Conservation (phyloP, 2,329 filamentous ascomycete genomes). For the Colletotrichum sp. region DNA sequence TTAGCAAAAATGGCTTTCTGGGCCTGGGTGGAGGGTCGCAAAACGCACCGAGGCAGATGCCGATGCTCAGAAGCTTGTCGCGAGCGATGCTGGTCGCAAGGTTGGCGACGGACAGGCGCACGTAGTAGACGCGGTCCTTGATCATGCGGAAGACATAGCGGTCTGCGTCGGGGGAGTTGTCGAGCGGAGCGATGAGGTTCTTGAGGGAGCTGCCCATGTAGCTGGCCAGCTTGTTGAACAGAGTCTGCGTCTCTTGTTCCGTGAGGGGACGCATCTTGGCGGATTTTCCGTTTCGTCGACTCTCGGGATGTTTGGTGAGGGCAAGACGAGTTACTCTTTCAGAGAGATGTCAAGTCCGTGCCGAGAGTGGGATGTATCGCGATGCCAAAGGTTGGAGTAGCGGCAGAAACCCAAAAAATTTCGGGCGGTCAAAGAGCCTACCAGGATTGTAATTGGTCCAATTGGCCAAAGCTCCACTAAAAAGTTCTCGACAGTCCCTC, state of each 20-base stretch:
- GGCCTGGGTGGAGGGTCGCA: background rate
- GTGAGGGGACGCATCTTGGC: conserved; percentile 79
- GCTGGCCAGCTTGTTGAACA: conserved; percentile 92
- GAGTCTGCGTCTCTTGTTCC: conserved; percentile 76
- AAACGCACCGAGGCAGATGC: conserved; percentile 73
- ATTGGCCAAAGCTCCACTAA: conserved; percentile 24
- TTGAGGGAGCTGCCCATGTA: conserved; percentile 90
- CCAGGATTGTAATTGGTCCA: conserved; percentile 10
- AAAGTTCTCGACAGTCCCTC: conserved; percentile 15
- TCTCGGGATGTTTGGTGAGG: background rate
- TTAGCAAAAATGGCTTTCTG: background rate
- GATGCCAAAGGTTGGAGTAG: conserved; percentile 17
- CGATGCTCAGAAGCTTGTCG: conserved; percentile 83
- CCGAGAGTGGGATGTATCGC: conserved; percentile 3
- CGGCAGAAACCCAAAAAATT: conserved; percentile 29
- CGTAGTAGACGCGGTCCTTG: conserved; percentile 82
- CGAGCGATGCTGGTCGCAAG: conserved; percentile 85
- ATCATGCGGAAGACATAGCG: conserved; percentile 82
- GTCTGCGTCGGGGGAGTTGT: conserved; percentile 70
- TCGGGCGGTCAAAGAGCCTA: conserved; percentile 26
- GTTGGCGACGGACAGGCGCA: conserved; percentile 87
- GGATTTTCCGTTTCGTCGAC: background rate
- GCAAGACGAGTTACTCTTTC: background rate
- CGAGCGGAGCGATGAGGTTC: conserved; percentile 77
- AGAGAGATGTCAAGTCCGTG: background rate